Evolutionary conservation across 306 rosid species (phyloP).

Genomic region (Corylus americana): DNA sequence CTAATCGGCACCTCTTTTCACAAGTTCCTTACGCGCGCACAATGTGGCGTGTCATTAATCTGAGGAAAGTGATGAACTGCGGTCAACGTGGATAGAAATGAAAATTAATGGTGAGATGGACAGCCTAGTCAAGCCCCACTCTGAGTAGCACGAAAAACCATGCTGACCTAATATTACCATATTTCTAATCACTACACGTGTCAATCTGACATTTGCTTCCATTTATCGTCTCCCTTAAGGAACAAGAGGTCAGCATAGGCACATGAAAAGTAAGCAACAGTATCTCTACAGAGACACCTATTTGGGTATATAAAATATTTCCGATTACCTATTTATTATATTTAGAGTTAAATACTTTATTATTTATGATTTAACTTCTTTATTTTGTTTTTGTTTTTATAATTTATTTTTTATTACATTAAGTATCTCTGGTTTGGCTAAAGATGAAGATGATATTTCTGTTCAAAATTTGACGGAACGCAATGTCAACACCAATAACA

Average conservation of each 20-base stretch:
- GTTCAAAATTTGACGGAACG: too few relatives aligned
- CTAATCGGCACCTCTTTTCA: not conserved
- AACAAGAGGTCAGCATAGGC: not conserved
- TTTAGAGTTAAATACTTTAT: too few relatives aligned
- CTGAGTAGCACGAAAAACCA: constrained; percentile 28
- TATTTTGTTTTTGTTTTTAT: too few relatives aligned
- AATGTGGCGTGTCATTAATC: not conserved
- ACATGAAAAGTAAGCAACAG: not conserved
- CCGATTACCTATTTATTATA: too few relatives aligned
- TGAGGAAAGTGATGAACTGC: not conserved
- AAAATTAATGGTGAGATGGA: not conserved
- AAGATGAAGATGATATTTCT: too few relatives aligned
- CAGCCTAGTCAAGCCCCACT: constrained; percentile 10
- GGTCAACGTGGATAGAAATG: constrained; percentile 2
- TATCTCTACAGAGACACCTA: too few relatives aligned
- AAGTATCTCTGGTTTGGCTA: too few relatives aligned
- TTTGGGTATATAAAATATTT: too few relatives aligned
- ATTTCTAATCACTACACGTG: constrained; percentile 27
- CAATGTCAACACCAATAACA: too few relatives aligned
- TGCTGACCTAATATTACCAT: constrained; percentile 27
- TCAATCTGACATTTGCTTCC: not conserved
- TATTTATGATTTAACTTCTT: too few relatives aligned
- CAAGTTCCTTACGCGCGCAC: not conserved
- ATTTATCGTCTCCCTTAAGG: constrained; percentile 4
- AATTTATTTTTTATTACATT: too few relatives aligned